phyloP scores from a whole-genome alignment of 2,329 filamentous ascomycete genomes.

The Exophiala dermatitidis region DNA sequence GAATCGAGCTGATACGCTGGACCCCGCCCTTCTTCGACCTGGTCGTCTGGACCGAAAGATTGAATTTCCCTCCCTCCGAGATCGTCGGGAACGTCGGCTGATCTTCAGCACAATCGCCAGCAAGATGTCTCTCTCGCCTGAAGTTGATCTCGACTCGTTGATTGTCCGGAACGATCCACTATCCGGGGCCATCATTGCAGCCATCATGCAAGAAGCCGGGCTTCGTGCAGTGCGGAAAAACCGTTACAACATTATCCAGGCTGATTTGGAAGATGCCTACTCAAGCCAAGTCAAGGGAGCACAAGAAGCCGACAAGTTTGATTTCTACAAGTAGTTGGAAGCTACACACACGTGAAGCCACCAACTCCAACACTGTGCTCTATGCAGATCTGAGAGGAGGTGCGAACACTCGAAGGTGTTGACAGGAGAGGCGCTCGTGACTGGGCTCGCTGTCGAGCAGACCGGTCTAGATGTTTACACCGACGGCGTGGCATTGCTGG shows the following conservation, averaged over 20 bases:
- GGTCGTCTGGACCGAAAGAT: slow-evolving; percentile 97
- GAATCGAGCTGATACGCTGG: slow-evolving; percentile 93
- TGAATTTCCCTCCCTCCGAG: slow-evolving; percentile 91
- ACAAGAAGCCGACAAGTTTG: slow-evolving; percentile 63
- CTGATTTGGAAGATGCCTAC: slow-evolving; percentile 93
- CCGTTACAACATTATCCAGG: slow-evolving; percentile 97
- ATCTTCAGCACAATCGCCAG: slow-evolving; percentile 96
- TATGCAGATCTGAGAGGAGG: too few relatives aligned
- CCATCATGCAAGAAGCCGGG: slow-evolving; percentile 98
- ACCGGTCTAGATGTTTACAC: too few relatives aligned
- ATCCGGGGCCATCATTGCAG: slow-evolving; percentile 90
- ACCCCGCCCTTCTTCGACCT: slow-evolving; percentile 87
- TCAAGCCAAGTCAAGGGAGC: slow-evolving; percentile 89
- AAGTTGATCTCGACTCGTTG: slow-evolving; percentile 91
- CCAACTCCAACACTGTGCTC: too few relatives aligned
- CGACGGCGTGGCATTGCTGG: too few relatives aligned
- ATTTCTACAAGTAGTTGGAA: slow-evolving; percentile 59
- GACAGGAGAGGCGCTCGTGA: too few relatives aligned
- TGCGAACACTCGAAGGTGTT: too few relatives aligned
- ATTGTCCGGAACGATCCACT: slow-evolving; percentile 96
- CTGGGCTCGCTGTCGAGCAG: too few relatives aligned
- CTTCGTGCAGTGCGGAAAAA: slow-evolving; percentile 93
- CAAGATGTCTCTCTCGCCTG: slow-evolving; percentile 95
- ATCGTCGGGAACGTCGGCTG: slow-evolving; percentile 86
- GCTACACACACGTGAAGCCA: too few relatives aligned